phyloP scores from a whole-genome alignment of 176 grass and related monocot genomes.

The Musa troglodytarum region DNA sequence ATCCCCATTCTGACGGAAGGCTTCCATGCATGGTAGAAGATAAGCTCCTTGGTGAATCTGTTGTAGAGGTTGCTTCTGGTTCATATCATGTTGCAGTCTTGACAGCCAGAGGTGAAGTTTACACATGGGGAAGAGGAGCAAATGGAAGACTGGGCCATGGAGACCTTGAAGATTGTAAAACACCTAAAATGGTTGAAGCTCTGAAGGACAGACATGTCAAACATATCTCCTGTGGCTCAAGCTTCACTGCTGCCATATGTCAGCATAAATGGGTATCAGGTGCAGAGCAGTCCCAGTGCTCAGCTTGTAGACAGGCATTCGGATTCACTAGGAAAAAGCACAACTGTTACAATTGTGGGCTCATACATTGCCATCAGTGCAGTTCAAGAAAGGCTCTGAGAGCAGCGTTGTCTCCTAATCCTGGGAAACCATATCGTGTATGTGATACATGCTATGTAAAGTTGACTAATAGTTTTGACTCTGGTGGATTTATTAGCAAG shows the following conservation, averaged over 20 bases:
- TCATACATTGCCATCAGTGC: slow-evolving; percentile 90
- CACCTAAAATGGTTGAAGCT: slow-evolving; percentile 69
- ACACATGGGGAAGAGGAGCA: slow-evolving; percentile 93
- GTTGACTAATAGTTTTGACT: slow-evolving; percentile 76
- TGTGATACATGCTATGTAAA: slow-evolving; percentile 89
- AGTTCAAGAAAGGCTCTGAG: slow-evolving; percentile 84
- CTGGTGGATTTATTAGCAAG: slow-evolving; percentile 34
- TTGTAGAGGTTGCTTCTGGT: slow-evolving; percentile 78
- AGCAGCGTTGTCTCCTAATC: slow-evolving; percentile 88
- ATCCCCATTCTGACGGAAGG: slow-evolving; percentile 76
- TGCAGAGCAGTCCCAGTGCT: slow-evolving; percentile 85
- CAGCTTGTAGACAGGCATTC: slow-evolving; percentile 84
- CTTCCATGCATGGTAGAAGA: slow-evolving; percentile 72
- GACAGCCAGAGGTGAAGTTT: slow-evolving; percentile 80
- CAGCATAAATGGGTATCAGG: slow-evolving; percentile 93
- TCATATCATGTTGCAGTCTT: slow-evolving; percentile 85
- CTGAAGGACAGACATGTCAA: slow-evolving; percentile 81
- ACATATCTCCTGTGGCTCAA: slow-evolving; percentile 78
- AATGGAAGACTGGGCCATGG: slow-evolving; percentile 89
- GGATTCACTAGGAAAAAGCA: slow-evolving; percentile 96
- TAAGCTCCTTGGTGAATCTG: slow-evolving; percentile 59
- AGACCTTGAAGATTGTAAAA: slow-evolving; percentile 69
- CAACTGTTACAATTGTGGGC: slow-evolving; percentile 93
- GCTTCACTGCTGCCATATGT: slow-evolving; percentile 81
- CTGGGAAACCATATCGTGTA: slow-evolving; percentile 81